Base-by-base conservation (phyloP, 2,329 filamentous ascomycete genomes). In the Conoideocrella luteorostrata region DNA sequence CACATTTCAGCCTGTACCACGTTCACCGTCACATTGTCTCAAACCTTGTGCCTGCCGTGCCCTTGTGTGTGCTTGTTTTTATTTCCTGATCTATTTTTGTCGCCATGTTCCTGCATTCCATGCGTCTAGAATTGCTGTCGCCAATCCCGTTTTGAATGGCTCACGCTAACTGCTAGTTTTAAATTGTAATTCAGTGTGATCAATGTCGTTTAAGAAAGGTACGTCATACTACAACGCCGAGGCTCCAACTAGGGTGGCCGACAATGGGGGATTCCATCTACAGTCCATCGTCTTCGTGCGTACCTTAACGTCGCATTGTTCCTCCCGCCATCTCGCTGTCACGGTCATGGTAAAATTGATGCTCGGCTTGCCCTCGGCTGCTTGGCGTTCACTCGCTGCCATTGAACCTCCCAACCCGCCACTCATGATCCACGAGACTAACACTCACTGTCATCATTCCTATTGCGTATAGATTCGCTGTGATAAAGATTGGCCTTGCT, bases 401-500 rank as follows among this genome's bases (percentile, higher is more conserved):
- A n/a, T 20, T 15, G 17, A 37, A 23, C 26, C 30, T 28, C 17
- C 21, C 37, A 12, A 33, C n/a, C 29, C 41, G 18, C 33, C 26
- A 12, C 17, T 38, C 37, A 41, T 32, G 22, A 39, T 24, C 44
- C 38, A 36, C 26, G 39, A 39, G 24, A 32, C 45, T 47, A 33
- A 47, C 41, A n/a, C 28, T 12, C 38, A 15, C 9, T 15, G 22
- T 41, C 18, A 9, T n/a, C 38, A 3, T 28, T 4, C 9, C 17
- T 37, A 21, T 9, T 17, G 1, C 20, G 11, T 37, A 20, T 42
- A 80, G 76, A 76, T 79, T 45, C 73, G 74, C 37, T 80, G 76
- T 54, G 74, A 79, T 55, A 78, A 77, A 57, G 71, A 75, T 32
- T 70, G 68, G 48, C 76, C 76, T 21, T 80, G 76, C 56, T 73